Percentiles rank a stretch among this genome's conserved stretches.
phyloP scores from a whole-genome alignment of 2,329 filamentous ascomycete genomes.

The Colletotrichum cordylinicola region DNA sequence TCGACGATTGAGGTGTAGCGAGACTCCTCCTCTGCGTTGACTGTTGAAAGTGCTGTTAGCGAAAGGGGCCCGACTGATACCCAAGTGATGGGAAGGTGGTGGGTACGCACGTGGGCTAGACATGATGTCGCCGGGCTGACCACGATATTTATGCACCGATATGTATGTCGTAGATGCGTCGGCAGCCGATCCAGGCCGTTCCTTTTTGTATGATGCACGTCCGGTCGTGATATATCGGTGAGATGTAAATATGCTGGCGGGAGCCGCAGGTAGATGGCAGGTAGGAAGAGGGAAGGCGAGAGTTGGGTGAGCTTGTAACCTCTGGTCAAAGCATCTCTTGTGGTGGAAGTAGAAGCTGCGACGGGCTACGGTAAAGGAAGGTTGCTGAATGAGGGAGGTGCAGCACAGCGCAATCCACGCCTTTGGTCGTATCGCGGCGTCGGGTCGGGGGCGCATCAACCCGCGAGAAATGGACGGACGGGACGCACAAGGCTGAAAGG shows the following conservation, averaged over 20 bases:
- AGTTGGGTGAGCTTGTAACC: not conserved
- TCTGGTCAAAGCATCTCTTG: slow-evolving; percentile 19
- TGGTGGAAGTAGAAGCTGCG: not conserved
- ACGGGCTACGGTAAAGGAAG: not conserved
- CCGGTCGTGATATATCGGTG: not conserved
- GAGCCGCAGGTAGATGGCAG: not conserved
- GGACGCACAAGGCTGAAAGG: slow-evolving; percentile 15
- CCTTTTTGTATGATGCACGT: not conserved
- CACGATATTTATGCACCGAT: not conserved
- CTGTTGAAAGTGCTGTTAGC: slow-evolving; percentile 34
- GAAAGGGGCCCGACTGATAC: not conserved
- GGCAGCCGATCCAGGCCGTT: not conserved
- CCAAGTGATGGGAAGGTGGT: not conserved
- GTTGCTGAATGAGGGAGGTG: not conserved
- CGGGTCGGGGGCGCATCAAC: slow-evolving; percentile 5
- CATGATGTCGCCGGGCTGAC: slow-evolving; percentile 6
- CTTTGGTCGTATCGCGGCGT: slow-evolving; percentile 9
- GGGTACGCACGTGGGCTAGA: slow-evolving; percentile 16
- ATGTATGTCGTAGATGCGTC: not conserved
- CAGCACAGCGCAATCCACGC: slow-evolving; percentile 10
- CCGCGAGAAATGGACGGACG: not conserved
- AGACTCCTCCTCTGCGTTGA: slow-evolving; percentile 53
- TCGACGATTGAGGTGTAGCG: slow-evolving; percentile 67
- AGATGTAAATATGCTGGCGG: not conserved
- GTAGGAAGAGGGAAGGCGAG: not conserved